Evolutionary conservation across 1,284 basidiomycete genomes (phyloP).

Genomic region (Austropuccinia psidii): DNA sequence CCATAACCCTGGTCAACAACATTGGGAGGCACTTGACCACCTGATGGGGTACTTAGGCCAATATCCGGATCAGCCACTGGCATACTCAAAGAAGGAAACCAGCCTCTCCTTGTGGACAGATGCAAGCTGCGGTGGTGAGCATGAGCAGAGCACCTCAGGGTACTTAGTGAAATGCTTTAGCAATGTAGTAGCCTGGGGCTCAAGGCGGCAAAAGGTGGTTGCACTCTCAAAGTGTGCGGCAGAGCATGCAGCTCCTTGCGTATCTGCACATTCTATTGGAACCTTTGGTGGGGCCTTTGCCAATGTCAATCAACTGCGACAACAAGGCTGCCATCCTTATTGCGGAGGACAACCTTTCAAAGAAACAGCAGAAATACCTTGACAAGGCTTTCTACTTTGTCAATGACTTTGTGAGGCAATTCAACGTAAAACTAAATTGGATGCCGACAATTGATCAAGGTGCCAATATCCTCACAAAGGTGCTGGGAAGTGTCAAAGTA

Average conservation of each 20-base stretch:
- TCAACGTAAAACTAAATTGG: not conserved
- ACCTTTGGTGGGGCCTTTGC: not conserved
- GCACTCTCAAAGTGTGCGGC: not conserved
- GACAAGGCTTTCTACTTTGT: slow-evolving; percentile 1
- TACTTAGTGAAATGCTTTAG: not conserved
- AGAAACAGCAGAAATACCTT: not conserved
- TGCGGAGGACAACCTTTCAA: not conserved
- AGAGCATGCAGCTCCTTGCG: not conserved
- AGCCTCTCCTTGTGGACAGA: slow-evolving; percentile 6
- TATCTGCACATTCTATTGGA: not conserved
- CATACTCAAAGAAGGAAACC: not conserved
- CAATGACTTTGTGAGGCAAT: not conserved
- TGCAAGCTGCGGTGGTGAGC: slow-evolving; percentile 11
- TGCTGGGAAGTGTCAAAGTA: too few relatives aligned
- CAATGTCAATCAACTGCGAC: not conserved
- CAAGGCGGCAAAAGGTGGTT: not conserved
- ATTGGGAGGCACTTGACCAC: slow-evolving; percentile 50
- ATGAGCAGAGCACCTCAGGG: not conserved
- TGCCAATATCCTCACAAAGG: not conserved
- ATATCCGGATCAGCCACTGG: slow-evolving; percentile 45
- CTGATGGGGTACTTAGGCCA: slow-evolving; percentile 53
- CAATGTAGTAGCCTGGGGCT: not conserved
- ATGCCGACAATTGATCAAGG: not conserved
- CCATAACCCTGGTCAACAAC: slow-evolving; percentile 43
- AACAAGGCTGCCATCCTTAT: not conserved